These are phyloP conservation scores for Aspergillus melleus DNA, from an alignment of 2,329 filamentous ascomycete genomes.

Conservation along the genomic window DNA sequence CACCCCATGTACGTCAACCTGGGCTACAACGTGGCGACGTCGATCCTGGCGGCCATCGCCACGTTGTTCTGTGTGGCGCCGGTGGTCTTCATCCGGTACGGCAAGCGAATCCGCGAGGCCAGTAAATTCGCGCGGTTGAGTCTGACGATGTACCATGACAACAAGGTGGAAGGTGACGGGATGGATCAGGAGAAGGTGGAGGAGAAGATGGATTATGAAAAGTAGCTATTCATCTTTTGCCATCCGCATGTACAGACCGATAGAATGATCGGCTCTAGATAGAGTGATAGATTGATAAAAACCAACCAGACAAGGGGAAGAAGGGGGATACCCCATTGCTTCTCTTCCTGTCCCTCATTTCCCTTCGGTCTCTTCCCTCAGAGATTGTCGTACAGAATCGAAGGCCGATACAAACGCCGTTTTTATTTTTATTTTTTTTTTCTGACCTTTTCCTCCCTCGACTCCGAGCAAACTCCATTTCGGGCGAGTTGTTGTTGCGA, in stretches of 20 bases:
- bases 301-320: too few species aligned
- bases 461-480: neutral
- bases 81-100: constrained; percentile 13
- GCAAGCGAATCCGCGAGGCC: constrained; percentile 10
- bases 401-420: neutral
- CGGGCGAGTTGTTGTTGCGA: neutral
- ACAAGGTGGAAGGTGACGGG: neutral
- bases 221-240: neutral
- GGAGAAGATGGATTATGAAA: neutral
- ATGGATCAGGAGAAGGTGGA: neutral
- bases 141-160: neutral
- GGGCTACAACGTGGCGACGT: constrained; percentile 13
- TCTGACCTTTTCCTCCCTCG: neutral
- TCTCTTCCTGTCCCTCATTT: too few species aligned
- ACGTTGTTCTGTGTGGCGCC: constrained; percentile 19
- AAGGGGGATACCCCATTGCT: too few species aligned
- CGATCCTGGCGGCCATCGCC: constrained; percentile 14
- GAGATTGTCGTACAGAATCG: neutral
- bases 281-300: too few species aligned
- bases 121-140: constrained; percentile 15
- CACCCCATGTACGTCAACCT: constrained; percentile 14
- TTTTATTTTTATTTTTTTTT: too few species aligned
- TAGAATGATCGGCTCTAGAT: neutral
- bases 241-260: neutral
- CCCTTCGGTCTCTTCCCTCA: neutral